Base-by-base conservation (phyloP, 257 asterid genomes). In the Solanum corneliomulleri region DNA sequence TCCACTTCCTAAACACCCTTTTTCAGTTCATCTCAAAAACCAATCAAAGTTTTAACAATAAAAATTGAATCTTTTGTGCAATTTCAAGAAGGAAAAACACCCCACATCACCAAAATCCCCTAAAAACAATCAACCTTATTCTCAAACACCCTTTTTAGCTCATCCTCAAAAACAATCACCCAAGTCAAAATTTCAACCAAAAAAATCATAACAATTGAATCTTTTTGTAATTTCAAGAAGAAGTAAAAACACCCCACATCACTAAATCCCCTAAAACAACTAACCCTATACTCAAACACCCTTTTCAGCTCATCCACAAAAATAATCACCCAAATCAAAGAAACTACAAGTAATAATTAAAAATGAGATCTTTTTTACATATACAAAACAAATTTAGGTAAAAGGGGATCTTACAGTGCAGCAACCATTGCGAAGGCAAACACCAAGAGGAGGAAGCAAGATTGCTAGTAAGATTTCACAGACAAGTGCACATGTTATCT, bases 381-480 rank as follows among this genome's bases (percentile, higher is more conserved):
- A 52, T 52, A 52, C n/a, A 16, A 91, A 81, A 64, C 9, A 47
- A 25, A 29, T 6, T 52, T 18, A 52, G 42, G 76, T 70, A 31
- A 70, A 70, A 78, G 66, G 39, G 84, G 66, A 80, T 80, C 92
- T 88, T 87, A 94, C 98, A 42, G 94, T 74, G 96, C 98, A 95
- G 94, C 98, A 95, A 86, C 98, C 98, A 82, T 90, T 91, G 83
- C 98, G 91, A 91, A 95, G 90, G 89, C 98, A 95, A 85, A 95
- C 96, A 52, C 98, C 98, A 82, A 95, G 92, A 37, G 98, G 98
- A 77, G 98, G 98, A 75, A 95, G 86, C 21, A 95, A 75, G 87
- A 95, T 91, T n/a, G 98, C 95, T 47, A 93, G 92, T 27, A 95
- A 1, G 33, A 92, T 86, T 64, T 92, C 93, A 72, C 88, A 71